These are phyloP conservation scores for Vicia sativa DNA, from an alignment of 306 rosid genomes.

Conservation along the genomic window DNA sequence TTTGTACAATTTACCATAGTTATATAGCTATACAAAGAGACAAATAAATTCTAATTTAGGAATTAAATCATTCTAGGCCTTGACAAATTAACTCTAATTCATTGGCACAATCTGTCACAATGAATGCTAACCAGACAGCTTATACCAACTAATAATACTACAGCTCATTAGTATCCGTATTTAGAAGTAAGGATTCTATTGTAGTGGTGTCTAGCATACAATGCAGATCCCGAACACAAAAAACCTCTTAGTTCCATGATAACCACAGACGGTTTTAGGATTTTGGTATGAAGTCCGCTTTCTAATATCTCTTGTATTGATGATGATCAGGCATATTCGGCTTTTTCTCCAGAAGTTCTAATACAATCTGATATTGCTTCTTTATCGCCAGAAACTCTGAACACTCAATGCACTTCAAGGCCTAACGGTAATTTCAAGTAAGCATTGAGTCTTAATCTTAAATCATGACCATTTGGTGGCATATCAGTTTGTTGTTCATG, in stretches of 20 bases:
- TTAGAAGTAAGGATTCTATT: conserved; percentile 11
- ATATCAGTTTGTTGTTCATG: conserved; percentile 35
- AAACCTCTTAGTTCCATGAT: conserved; percentile 4
- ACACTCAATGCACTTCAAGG: conserved; percentile 40
- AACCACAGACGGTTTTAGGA: conserved; percentile 6
- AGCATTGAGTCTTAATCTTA: conserved; percentile 33
- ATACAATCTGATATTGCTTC: conserved; percentile 40
- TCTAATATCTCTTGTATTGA: conserved; percentile 40
- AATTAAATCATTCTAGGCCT: too few relatives aligned
- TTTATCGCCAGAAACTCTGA: conserved; percentile 40
- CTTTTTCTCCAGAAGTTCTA: conserved; percentile 49
- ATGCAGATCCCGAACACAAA: conserved; percentile 10
- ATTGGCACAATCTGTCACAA: too few relatives aligned
- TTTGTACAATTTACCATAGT: too few relatives aligned
- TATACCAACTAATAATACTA: too few relatives aligned
- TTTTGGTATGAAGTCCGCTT: conserved; percentile 34
- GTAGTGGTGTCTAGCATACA: conserved; percentile 24
- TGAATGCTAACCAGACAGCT: too few relatives aligned
- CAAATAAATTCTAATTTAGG: too few relatives aligned
- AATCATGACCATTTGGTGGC: conserved; percentile 22
- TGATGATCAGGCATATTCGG: conserved; percentile 41
- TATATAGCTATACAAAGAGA: too few relatives aligned
- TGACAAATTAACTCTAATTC: too few relatives aligned
- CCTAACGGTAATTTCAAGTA: conserved; percentile 45
- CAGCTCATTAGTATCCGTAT: neutral